These are phyloP conservation scores for Helicocarpus griseus DNA, from an alignment of 2,329 filamentous ascomycete species.

Conservation along the genomic window DNA sequence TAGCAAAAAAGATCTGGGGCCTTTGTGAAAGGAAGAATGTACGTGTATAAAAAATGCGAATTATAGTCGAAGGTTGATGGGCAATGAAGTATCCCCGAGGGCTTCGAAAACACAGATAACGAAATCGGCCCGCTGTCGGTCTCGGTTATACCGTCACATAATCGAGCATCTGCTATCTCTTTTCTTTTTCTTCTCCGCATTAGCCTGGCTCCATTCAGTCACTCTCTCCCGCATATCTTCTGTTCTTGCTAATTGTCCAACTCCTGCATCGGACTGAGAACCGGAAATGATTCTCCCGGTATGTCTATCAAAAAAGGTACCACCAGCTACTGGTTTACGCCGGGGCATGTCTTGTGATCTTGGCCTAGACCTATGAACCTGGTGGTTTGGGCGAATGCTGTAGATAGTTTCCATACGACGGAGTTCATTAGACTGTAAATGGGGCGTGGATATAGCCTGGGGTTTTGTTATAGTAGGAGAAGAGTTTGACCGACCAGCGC, in stretches of 20 bases:
- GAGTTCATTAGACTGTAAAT: conserved; percentile 1
- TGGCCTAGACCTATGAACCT: conserved; percentile 11
- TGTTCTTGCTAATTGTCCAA: conserved; percentile 4
- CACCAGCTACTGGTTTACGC: background rate
- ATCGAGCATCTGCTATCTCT: conserved; percentile 27
- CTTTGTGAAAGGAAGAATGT: too few relatives aligned
- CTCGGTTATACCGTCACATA: conserved; percentile 20
- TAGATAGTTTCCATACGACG: conserved; percentile 6
- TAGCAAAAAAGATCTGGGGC: too few relatives aligned
- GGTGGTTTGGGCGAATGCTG: conserved; percentile 1
- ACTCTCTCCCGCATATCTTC: conserved; percentile 30
- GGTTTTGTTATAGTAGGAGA: conserved; percentile 1
- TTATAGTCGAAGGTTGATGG: too few relatives aligned
- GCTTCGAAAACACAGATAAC: background rate
- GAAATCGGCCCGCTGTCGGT: background rate
- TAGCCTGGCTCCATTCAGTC: conserved; percentile 31
- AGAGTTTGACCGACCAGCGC: background rate
- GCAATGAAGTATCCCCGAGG: too few relatives aligned
- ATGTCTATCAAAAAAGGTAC: conserved; percentile 7
- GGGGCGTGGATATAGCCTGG: background rate
- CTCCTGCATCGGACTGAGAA: conserved; percentile 9
- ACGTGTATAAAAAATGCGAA: too few relatives aligned
- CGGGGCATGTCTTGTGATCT: conserved; percentile 15
- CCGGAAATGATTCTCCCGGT: conserved; percentile 9
- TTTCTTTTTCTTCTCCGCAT: conserved; percentile 26